Percentiles rank a stretch among this genome's conserved stretches.
Conservation (phyloP, 2,329 filamentous ascomycete genomes). For the Chaetomium sp. region DNA sequence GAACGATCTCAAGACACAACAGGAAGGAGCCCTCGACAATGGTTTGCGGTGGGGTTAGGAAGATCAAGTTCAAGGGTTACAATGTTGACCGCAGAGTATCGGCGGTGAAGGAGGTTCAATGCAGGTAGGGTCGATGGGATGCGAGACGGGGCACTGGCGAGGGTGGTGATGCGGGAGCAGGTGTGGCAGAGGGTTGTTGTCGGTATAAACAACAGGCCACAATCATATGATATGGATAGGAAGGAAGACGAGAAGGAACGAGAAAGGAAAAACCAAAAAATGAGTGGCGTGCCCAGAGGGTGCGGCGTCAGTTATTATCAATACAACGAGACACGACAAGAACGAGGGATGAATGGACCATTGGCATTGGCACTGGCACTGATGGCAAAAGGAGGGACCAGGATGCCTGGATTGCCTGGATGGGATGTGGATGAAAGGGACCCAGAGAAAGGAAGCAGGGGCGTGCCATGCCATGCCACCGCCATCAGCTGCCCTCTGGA, state of each 20-base stretch:
- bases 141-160: neutral
- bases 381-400: conserved; percentile 14
- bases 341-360: conserved; percentile 10
- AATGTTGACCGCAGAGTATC: neutral
- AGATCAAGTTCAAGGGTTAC: neutral
- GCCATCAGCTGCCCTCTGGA: conserved; percentile 8
- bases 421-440: conserved; percentile 3
- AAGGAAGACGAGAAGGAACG: conserved; percentile 17
- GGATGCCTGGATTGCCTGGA: conserved; percentile 2
- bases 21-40: neutral
- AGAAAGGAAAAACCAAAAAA: conserved; percentile 29
- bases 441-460: conserved; percentile 6
- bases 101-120: neutral
- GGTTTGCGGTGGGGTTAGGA: neutral
- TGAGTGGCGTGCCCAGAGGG: conserved; percentile 9
- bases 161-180: neutral
- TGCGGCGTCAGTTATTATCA: conserved; percentile 29
- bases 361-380: too few species aligned
- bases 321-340: conserved; percentile 21
- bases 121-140: neutral
- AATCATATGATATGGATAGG: neutral
- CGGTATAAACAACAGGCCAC: too few species aligned
- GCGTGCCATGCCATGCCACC: conserved; percentile 1
- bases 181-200: neutral
- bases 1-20: neutral